A percentile compares a stretch with the other conserved stretches of the same genome.
Evolutionary conservation across 2,329 filamentous ascomycete genomes (phyloP).

Genomic region (Cytospora piceicola): DNA sequence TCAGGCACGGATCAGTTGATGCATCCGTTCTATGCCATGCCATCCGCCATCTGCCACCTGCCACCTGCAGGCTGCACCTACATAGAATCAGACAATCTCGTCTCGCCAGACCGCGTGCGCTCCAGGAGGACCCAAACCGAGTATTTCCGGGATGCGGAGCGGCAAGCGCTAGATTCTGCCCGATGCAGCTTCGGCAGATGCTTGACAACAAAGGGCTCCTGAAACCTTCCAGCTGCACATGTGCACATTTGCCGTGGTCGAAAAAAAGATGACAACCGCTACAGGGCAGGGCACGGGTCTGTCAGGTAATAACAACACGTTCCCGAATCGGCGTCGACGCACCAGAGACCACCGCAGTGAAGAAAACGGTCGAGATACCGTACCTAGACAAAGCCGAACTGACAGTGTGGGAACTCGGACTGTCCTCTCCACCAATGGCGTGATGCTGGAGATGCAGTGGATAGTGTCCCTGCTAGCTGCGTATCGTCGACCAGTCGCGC

Average conservation of each 20-base stretch:
- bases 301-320: too few relatives aligned
- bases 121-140: not conserved
- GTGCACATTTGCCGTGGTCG: not conserved
- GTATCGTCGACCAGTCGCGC: not conserved
- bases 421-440: conserved; percentile 14
- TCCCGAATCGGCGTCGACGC: not conserved
- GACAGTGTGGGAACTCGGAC: not conserved
- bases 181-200: conserved; percentile 2
- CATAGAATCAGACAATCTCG: not conserved
- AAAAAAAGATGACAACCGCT: not conserved
- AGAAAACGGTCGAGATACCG: not conserved
- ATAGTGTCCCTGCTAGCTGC: conserved; percentile 5
- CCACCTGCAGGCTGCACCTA: not conserved
- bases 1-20: not conserved
- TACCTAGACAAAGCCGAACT: not conserved
- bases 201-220: conserved; percentile 1
- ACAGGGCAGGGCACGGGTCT: too few relatives aligned
- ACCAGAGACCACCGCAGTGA: not conserved
- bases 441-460: conserved; percentile 6
- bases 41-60: too few relatives aligned
- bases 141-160: conserved; percentile 7
- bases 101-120: not conserved
- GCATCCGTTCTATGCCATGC: not conserved
- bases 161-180: conserved; percentile 1
- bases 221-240: not conserved